Base-by-base conservation (phyloP, 2,329 filamentous ascomycete species). In the Penicillium freii region DNA sequence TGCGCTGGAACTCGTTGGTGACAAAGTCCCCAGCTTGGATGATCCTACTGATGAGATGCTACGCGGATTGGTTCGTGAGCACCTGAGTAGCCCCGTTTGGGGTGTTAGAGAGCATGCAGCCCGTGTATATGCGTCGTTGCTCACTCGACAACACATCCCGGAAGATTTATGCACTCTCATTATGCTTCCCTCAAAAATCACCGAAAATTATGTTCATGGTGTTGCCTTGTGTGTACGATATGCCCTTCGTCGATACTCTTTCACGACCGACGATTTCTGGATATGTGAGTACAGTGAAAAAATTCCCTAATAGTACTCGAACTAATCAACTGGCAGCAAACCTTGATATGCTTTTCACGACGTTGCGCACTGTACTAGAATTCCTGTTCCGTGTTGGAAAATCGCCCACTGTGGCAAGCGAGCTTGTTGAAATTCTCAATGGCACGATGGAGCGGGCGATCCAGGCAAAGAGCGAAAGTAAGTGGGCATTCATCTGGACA, bases 81-180 rank as follows among this genome's bases (percentile, higher is more conserved):
- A 79, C 38, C 62, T 79, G n/a, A 71, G 71, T 31, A 77, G 76
- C 57, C 70, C 72, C 1, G 73, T 78, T 17, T 80, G 77, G 78
- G 73, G 75, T 13, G 74, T 80, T 31, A 70, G 78, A 55, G 78
- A 80, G 51, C 77, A 79, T 51, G 76, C 78, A 19, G 77, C 78
- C 19, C 71, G 76, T 45, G 74, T 76, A 13, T 77, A 75, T 63
- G 73, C 74, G 4, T 75, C 73, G 9, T 58, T 78, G 3, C 49
- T 77, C 34, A 69, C 67, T 19, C 67, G 68, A 33, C 56, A 63
- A 1, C 62, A 73, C 17, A 74, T 77, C 36, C 57, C 75, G 0
- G 46, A 63, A 5, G 69, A 68, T 13, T 59, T 73, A n/a, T 57
- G 61, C 11, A 29, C 60, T 9, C 61, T 77, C 19, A 59, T 73